These are phyloP conservation scores for Cadophora luteo-olivacea DNA, from an alignment of 2,329 filamentous ascomycete genomes.

Conservation along the genomic window DNA sequence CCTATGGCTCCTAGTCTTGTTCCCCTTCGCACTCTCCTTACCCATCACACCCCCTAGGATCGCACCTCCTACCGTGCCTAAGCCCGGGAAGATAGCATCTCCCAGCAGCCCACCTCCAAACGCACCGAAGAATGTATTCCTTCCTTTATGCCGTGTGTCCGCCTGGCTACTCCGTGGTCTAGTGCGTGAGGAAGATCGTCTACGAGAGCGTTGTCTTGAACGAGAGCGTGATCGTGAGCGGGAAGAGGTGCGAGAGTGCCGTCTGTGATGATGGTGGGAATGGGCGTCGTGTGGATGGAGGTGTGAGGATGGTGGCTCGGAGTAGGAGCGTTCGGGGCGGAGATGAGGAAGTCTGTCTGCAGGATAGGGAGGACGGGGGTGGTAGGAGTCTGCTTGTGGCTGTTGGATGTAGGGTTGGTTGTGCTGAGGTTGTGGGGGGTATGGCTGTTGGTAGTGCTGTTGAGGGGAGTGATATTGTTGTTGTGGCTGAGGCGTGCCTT, in stretches of 20 bases:
- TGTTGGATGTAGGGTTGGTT: constrained; percentile 16
- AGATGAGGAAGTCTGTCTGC: constrained; percentile 14
- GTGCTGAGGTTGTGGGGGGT: constrained; percentile 18
- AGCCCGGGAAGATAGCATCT: constrained; percentile 36
- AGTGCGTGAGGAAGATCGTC: constrained; percentile 16
- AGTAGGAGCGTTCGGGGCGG: constrained; percentile 28
- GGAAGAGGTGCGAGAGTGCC: constrained; percentile 10
- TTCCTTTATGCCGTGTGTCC: constrained; percentile 5
- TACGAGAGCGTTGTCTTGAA: neutral
- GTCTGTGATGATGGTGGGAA: constrained; percentile 11
- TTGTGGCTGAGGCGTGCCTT: constrained; percentile 13
- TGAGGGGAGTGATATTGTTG: constrained; percentile 11
- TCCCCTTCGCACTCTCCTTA: constrained; percentile 26
- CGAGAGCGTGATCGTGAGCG: neutral
- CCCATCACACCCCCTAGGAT: constrained; percentile 35
- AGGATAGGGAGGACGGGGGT: constrained; percentile 5
- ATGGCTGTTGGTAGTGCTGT: constrained; percentile 14
- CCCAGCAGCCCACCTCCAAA: constrained; percentile 36
- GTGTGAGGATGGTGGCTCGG: constrained; percentile 28
- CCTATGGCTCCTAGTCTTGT: constrained; percentile 10
- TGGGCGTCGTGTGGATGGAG: constrained; percentile 22
- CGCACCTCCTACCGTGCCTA: constrained; percentile 37
- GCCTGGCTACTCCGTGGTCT: constrained; percentile 10
- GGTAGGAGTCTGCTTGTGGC: constrained; percentile 8
- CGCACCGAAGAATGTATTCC: constrained; percentile 36